Evolutionary conservation across 768 basidiomycete genomes (phyloP).

Genomic region (Amanita brunnescens): DNA sequence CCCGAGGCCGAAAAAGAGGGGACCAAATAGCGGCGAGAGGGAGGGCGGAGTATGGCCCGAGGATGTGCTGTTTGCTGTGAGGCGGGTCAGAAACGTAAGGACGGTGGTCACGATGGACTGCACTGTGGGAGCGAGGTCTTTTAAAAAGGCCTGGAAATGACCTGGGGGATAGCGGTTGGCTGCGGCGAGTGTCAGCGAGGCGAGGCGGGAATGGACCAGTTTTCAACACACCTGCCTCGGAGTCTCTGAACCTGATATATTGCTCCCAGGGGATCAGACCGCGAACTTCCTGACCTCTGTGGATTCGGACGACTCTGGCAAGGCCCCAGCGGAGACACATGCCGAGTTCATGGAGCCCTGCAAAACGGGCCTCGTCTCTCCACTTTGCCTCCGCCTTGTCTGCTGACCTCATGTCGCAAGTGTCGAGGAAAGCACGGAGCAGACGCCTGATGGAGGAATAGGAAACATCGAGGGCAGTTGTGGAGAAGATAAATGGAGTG

Average conservation of each 20-base stretch:
- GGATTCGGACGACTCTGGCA: conserved; percentile 64
- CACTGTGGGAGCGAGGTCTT: conserved; percentile 40
- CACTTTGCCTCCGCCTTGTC: conserved; percentile 46
- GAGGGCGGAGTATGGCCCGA: conserved; percentile 90
- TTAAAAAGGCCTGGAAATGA: conserved; percentile 66
- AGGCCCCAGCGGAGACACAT: conserved; percentile 94
- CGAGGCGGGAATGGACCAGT: not conserved
- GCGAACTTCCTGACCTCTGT: conserved; percentile 62
- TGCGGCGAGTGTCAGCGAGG: conserved; percentile 13
- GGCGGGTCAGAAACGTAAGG: conserved; percentile 71
- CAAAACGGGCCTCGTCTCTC: conserved; percentile 78
- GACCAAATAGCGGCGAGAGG: conserved; percentile 83
- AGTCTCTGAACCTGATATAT: conserved; percentile 73
- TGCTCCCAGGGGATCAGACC: conserved; percentile 82
- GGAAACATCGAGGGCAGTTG: conserved; percentile 78
- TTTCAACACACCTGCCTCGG: conserved; percentile 63
- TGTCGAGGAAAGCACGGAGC: conserved; percentile 72
- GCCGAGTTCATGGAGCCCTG: conserved; percentile 80
- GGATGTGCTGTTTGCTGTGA: conserved; percentile 74
- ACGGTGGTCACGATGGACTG: conserved; percentile 59
- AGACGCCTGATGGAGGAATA: conserved; percentile 66
- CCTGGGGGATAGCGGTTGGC: conserved; percentile 61
- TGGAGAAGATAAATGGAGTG: conserved; percentile 88
- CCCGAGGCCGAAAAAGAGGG: conserved; percentile 78
- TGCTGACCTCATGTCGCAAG: conserved; percentile 31